A percentile compares a stretch with the other conserved stretches of the same genome.
These are phyloP conservation scores for Paspalum vaginatum DNA, from an alignment of 176 grass and related monocot genomes.

Conservation along the genomic window DNA sequence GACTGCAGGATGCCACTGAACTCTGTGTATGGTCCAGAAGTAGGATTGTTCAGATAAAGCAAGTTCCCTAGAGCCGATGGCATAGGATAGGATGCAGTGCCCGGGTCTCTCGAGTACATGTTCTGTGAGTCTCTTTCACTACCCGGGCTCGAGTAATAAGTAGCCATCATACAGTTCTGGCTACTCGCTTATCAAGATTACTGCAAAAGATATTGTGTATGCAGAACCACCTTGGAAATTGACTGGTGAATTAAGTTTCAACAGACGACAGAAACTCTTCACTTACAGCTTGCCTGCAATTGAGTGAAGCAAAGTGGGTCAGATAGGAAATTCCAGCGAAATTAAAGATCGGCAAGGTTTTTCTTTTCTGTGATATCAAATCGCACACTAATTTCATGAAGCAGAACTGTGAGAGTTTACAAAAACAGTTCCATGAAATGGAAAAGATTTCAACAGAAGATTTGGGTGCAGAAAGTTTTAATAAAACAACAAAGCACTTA, in stretches of 20 bases:
- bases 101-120: conserved; percentile 56
- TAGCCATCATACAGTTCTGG: conserved; percentile 53
- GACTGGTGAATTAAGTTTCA: conserved; percentile 29
- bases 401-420: neutral
- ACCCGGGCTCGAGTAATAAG: conserved; percentile 75
- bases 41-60: conserved; percentile 68
- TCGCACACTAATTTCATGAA: neutral
- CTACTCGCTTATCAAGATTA: neutral
- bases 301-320: conserved; percentile 2
- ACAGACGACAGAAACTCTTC: conserved; percentile 26
- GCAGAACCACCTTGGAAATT: conserved; percentile 1
- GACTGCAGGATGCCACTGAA: conserved; percentile 60
- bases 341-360: neutral
- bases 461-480: conserved; percentile 19
- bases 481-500: conserved; percentile 6
- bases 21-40: conserved; percentile 63
- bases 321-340: conserved; percentile 20
- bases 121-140: conserved; percentile 71
- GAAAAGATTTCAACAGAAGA: conserved; percentile 2
- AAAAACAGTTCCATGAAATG: conserved; percentile 8
- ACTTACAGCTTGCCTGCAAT: conserved; percentile 34
- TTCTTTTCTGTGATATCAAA: conserved; percentile 3
- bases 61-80: conserved; percentile 70
- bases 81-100: conserved; percentile 62
- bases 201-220: conserved; percentile 14